Base-by-base conservation (phyloP, 352 stramenopile species). In the Blastocystis sp. region DNA sequence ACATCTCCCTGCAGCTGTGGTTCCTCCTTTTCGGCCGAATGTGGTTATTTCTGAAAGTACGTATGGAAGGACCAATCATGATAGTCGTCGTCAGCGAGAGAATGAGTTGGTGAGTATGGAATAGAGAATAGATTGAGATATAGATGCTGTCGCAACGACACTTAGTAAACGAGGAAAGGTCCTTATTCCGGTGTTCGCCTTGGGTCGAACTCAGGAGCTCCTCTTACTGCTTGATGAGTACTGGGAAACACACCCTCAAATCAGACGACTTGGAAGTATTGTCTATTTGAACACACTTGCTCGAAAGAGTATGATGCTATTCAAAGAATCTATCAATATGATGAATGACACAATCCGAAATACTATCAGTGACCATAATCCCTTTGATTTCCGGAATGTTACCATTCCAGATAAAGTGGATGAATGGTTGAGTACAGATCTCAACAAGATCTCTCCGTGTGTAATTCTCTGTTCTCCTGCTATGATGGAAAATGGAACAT, bases 1-100 rank as follows among this genome's bases (percentile, higher is more conserved):
- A 13, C 97, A 99, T 91, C 92, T 99, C 66, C 98, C 98, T 94
- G 95, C 93, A 42, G 94, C 94, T 0, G 94, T 96, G 90, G 90
- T 96, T 48, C 94, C 95, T 7, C n/a, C 56, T 17, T 1, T 92
- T 89, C 54, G 22, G 13, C 96, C 97, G 0, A 97, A 99, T 91
- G 95, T 99, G 42, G 93, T 99, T n/a, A 99, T 99, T 84, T 94
- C 98, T 0, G 97, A 99, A 91, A 95, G 94, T 17, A 99, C 97
- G 0, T 99, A 98, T 92, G 97, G 97, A 27, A 95, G 98, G 13
- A 95, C 98, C 91, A 95, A 98, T 30, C 97, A 99, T 92, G 94
- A 97, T 84, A 96, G 93, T 7, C 93, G 97, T 9, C 93, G 97
- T 19, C 96, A 99, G 90, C 93, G 97, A 17, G 97, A 99, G 91